Percentiles rank a stretch among this genome's conserved stretches.
phyloP scores from a whole-genome alignment of 2,329 filamentous ascomycete species.

The Penicillium sp. region DNA sequence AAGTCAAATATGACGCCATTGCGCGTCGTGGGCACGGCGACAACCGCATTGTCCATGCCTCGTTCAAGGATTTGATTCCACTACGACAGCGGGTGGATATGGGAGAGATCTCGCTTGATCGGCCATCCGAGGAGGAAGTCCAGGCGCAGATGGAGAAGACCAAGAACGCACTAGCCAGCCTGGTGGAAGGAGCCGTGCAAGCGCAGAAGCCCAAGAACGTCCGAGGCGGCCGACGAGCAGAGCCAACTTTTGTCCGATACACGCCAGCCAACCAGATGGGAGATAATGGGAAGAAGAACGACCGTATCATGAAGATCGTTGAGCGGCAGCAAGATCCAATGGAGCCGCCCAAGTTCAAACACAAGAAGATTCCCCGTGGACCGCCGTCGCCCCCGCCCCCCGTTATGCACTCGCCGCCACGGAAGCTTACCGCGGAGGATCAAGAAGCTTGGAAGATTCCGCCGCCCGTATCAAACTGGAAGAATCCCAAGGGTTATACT shows the following conservation, averaged over 20 bases:
- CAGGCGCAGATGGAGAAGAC: conserved; percentile 84
- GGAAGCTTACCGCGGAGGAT: conserved; percentile 94
- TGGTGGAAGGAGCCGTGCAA: conserved; percentile 83
- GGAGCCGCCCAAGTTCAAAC: conserved; percentile 98
- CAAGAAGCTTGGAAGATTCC: conserved; percentile 95
- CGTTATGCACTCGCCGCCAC: conserved; percentile 89
- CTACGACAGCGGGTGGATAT: conserved; percentile 89
- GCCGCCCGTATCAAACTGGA: conserved; percentile 95
- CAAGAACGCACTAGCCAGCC: conserved; percentile 76
- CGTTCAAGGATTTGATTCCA: conserved; percentile 95
- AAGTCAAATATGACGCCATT: conserved; percentile 95
- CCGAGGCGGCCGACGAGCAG: conserved; percentile 75
- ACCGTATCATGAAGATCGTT: conserved; percentile 98
- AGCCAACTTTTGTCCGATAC: conserved; percentile 92
- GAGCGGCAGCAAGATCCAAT: conserved; percentile 91
- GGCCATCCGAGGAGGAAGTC: conserved; percentile 83
- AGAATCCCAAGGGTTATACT: conserved; percentile 98
- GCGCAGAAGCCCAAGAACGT: conserved; percentile 97
- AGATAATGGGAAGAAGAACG: conserved; percentile 79
- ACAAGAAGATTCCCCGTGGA: conserved; percentile 95
- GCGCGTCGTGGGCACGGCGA: conserved; percentile 85
- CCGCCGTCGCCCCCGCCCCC: conserved; percentile 91
- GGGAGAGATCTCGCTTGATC: conserved; percentile 83
- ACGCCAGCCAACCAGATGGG: conserved; percentile 98
- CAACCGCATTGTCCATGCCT: conserved; percentile 84